These are phyloP conservation scores for Lepiota subincarnata DNA, from an alignment of 768 basidiomycete genomes.

Conservation along the genomic window DNA sequence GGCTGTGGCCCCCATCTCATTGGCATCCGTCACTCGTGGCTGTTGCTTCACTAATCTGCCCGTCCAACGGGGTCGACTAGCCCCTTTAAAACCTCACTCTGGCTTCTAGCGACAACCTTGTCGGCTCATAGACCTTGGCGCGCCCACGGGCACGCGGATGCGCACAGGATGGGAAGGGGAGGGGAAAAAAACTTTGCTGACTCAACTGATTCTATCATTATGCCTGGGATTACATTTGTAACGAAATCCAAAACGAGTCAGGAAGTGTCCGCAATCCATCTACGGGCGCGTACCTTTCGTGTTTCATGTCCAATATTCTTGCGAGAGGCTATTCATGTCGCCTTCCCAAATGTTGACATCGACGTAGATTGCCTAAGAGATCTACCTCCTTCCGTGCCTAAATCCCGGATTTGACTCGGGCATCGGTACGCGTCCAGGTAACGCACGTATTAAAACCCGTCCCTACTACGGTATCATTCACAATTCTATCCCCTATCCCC, in stretches of 20 bases:
- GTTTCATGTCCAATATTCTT: constrained; percentile 25
- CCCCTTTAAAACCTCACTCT: constrained; percentile 6
- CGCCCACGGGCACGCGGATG: constrained; percentile 2
- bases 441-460: constrained; percentile 13
- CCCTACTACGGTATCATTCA: not conserved
- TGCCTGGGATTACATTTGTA: constrained; percentile 20
- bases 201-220: constrained; percentile 22
- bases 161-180: not conserved
- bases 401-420: constrained; percentile 32
- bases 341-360: constrained; percentile 23
- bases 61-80: constrained; percentile 6
- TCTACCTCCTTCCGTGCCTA: constrained; percentile 23
- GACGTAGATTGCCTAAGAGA: constrained; percentile 24
- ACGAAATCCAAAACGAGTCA: constrained; percentile 23
- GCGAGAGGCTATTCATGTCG: constrained; percentile 27
- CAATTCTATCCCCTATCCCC: constrained; percentile 13
- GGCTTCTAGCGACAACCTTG: constrained; percentile 8
- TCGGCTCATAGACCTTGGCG: not conserved
- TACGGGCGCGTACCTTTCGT: constrained; percentile 31
- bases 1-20: constrained; percentile 8
- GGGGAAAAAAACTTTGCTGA: constrained; percentile 20
- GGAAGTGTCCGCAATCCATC: constrained; percentile 31
- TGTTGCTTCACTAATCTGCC: constrained; percentile 8
- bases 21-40: constrained; percentile 11
- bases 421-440: constrained; percentile 20